These are phyloP conservation scores for Persicaria maculosa DNA, from an alignment of 148 eudicot genomes.

Conservation along the genomic window DNA sequence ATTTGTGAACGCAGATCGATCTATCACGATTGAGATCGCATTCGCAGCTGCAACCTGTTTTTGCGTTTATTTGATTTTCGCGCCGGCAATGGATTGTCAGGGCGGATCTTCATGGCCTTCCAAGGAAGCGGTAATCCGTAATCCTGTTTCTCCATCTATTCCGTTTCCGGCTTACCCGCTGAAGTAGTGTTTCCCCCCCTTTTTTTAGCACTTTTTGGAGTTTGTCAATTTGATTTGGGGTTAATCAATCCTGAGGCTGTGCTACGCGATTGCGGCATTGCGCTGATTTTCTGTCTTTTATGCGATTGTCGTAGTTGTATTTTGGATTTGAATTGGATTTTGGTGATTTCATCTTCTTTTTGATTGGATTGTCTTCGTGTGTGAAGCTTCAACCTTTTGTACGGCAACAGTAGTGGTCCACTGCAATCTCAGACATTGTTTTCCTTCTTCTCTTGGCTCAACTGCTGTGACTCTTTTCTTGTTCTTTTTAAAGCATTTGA, in stretches of 20 bases:
- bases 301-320: background rate
- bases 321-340: background rate
- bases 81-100: background rate
- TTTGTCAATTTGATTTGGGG: background rate
- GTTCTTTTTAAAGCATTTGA: background rate
- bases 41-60: background rate
- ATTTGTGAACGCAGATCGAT: background rate
- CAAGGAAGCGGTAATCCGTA: background rate
- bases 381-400: background rate
- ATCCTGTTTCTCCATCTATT: background rate
- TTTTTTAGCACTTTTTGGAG: background rate
- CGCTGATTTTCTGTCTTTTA: background rate
- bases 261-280: background rate
- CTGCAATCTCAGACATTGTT: background rate
- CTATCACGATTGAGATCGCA: background rate
- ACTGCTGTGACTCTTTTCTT: background rate
- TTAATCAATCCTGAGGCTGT: background rate
- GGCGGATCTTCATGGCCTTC: slow-evolving; percentile 14
- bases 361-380: background rate
- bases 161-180: background rate
- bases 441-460: background rate
- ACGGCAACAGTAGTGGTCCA: background rate
- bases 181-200: background rate
- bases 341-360: background rate
- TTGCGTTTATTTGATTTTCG: background rate